phyloP scores from a whole-genome alignment of 352 stramenopile species.

The Phytophthora sp. region DNA sequence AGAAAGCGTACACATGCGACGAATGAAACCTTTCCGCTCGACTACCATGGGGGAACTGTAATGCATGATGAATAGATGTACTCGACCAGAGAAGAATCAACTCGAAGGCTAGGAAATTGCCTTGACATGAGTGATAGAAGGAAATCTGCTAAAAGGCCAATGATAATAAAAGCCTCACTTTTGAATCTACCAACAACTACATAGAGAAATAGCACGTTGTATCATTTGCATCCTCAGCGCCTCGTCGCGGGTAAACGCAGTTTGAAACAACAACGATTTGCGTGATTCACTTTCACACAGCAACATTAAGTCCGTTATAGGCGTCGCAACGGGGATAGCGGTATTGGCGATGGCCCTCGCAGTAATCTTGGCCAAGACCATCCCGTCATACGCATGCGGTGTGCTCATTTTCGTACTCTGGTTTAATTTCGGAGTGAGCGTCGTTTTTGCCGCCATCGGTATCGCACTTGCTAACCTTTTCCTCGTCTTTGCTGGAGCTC shows the following conservation, averaged over 20 bases:
- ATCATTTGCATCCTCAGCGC: constrained; percentile 5
- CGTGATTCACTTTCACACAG: background rate
- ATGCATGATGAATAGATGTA: too few species aligned
- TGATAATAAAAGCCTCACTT: too few species aligned
- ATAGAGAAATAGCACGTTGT: too few species aligned
- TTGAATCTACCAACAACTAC: too few species aligned
- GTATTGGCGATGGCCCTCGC: constrained; percentile 30
- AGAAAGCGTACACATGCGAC: too few species aligned
- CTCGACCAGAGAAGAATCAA: too few species aligned
- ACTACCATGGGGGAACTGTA: too few species aligned
- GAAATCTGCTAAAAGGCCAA: too few species aligned
- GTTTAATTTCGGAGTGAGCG: constrained; percentile 66
- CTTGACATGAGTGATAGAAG: too few species aligned
- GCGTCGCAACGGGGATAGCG: constrained; percentile 1
- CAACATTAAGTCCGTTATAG: background rate
- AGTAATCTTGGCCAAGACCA: constrained; percentile 64
- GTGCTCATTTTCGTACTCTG: constrained; percentile 82
- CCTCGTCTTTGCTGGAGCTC: constrained; percentile 47
- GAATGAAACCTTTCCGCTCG: too few species aligned
- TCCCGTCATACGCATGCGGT: constrained; percentile 57
- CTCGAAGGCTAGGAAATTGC: too few species aligned
- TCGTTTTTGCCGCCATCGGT: constrained; percentile 53
- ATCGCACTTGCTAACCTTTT: constrained; percentile 26
- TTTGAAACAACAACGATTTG: constrained; percentile 1
- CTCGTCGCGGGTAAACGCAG: background rate